Base-by-base conservation (phyloP, 129 eudicot species). In the Erigeron canadensis region DNA sequence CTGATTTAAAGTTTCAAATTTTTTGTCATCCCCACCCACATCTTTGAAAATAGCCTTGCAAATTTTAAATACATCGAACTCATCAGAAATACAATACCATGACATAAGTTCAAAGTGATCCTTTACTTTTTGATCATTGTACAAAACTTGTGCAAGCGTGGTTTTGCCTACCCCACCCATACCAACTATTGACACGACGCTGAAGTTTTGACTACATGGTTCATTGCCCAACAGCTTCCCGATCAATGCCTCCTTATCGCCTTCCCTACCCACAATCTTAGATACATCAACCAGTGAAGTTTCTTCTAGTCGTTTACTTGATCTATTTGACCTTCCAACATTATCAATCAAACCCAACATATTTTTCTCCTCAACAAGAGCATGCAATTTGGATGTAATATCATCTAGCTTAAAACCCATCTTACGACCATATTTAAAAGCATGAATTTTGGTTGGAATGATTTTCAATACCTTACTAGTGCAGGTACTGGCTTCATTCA, bases 271-370 rank as follows among this genome's bases (percentile, higher is more conserved):
- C 10, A 66, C 40, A 45, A 66, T 46, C 22, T 1, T 8, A 0
- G 71, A 66, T 23, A 0, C 58, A 66, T 7, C 43, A 46, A 66
- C 57, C 41, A 66, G 40, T 8, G 71, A 66, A 21, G 71, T 66
- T 22, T 6, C 12, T 56, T 66, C 71, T 1, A n/a, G 0, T 12
- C 12, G 18, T 11, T 41, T 0, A n/a, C n/a, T n/a, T n/a, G n/a
- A n/a, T 66, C 17, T 7, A 44, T 0, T 9, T 19, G 55, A 65
- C 16, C 43, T 34, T 60, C 28, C 18, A 60, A 51, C 57, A 1
- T 51, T 51, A n/a, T 19, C 17, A 51, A 12, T 51, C 10, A 51
- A 51, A 51, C 22, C 57, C 57, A 51, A 19, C n/a, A 16, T 15
- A 6, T 62, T 62, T 38, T 7, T 62, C 5, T 62, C 22, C 46